phyloP scores from a whole-genome alignment of 2,329 filamentous ascomycete species.

The Penicillium sp. region DNA sequence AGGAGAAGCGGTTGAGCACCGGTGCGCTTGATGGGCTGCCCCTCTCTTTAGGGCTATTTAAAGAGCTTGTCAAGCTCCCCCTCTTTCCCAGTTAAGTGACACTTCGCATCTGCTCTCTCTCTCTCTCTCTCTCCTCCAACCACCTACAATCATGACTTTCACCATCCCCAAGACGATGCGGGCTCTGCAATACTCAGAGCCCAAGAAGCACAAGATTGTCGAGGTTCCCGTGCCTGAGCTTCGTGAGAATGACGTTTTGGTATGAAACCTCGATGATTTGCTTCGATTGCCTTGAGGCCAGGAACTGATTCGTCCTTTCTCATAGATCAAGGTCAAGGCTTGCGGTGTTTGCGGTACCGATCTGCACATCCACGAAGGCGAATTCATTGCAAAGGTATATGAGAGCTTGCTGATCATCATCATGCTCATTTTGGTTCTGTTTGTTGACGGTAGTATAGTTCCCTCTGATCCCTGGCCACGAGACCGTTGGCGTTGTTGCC shows the following conservation, averaged over 20 bases:
- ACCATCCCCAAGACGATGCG: conserved; percentile 17
- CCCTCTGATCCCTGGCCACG: conserved; percentile 67
- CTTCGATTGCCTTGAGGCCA: neutral
- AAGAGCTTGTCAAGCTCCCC: neutral
- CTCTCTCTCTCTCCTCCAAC: neutral
- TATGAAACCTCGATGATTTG: neutral
- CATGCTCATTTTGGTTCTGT: too few species aligned
- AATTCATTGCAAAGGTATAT: conserved; percentile 62
- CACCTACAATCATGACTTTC: conserved; percentile 2
- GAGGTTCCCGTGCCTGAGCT: conserved; percentile 17
- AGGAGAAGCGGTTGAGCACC: neutral
- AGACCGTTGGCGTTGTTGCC: conserved; percentile 66
- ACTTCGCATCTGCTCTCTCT: neutral
- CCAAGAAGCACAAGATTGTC: conserved; percentile 11
- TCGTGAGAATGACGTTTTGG: conserved; percentile 19
- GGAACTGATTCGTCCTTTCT: neutral
- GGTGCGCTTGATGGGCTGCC: neutral
- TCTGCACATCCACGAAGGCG: conserved; percentile 61
- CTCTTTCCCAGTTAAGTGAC: neutral
- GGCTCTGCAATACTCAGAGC: conserved; percentile 18
- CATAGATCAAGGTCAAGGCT: conserved; percentile 60
- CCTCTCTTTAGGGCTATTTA: conserved; percentile 2
- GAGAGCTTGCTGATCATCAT: neutral
- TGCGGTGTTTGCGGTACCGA: conserved; percentile 64
- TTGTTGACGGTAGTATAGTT: conserved; percentile 46